phyloP scores from a whole-genome alignment of 2,329 filamentous ascomycete genomes.

The Ascosphaera apis region DNA sequence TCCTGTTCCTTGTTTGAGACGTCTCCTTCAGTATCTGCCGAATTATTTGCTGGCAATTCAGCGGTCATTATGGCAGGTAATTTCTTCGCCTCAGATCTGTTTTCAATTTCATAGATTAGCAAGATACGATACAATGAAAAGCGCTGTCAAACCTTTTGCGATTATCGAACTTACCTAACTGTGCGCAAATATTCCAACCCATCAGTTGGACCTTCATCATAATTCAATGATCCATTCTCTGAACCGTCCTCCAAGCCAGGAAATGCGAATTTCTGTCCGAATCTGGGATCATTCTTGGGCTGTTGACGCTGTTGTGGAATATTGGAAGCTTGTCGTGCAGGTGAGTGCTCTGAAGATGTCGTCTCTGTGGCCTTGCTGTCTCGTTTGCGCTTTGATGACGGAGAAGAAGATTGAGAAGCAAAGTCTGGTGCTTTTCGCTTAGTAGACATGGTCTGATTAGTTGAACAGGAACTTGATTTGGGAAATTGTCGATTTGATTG shows the following conservation, averaged over 20 bases:
- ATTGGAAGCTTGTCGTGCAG: slow-evolving; percentile 9
- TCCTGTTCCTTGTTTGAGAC: slow-evolving; percentile 14
- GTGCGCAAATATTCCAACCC: slow-evolving; percentile 47
- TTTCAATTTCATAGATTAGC: neutral
- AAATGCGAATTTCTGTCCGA: slow-evolving; percentile 50
- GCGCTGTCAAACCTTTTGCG: slow-evolving; percentile 2
- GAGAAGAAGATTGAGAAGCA: neutral
- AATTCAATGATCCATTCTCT: slow-evolving; percentile 36
- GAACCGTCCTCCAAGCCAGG: slow-evolving; percentile 33
- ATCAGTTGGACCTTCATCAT: slow-evolving; percentile 39
- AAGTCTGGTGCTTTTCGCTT: slow-evolving; percentile 4
- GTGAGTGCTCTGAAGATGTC: slow-evolving; percentile 2
- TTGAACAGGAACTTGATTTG: neutral
- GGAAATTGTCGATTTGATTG: neutral
- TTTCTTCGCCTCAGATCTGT: slow-evolving; percentile 8
- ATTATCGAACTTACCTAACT: slow-evolving; percentile 35
- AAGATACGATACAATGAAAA: slow-evolving; percentile 10
- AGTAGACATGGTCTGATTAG: slow-evolving; percentile 1
- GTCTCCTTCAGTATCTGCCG: neutral
- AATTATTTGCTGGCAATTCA: neutral
- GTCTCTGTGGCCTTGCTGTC: no score
- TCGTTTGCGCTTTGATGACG: no score
- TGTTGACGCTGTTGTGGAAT: slow-evolving; percentile 10
- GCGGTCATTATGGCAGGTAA: slow-evolving; percentile 6
- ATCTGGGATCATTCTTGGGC: slow-evolving; percentile 35